Conservation (phyloP, 257 asterid genomes). For the Eucommia ulmoides region DNA sequence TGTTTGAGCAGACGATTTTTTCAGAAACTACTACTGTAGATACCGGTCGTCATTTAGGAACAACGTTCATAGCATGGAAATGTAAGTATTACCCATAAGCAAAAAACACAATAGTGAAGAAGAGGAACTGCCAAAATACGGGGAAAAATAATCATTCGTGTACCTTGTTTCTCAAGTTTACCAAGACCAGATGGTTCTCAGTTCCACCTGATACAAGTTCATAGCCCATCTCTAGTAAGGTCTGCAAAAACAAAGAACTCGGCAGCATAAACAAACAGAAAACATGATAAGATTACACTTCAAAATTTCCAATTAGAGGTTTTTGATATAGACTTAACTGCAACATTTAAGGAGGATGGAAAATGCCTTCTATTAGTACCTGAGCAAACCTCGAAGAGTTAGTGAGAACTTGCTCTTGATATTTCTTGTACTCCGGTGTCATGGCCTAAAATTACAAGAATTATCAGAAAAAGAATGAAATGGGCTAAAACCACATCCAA, state of each 20-base stretch:
- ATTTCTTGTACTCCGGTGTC: constrained; percentile 87
- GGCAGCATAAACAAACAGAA: background rate
- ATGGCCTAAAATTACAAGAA: constrained; percentile 43
- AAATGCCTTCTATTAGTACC: constrained; percentile 27
- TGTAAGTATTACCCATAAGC: background rate
- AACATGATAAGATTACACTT: background rate
- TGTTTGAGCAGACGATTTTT: background rate
- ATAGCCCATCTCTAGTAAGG: constrained; percentile 60
- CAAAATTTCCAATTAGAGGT: background rate
- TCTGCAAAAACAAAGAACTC: constrained; percentile 24
- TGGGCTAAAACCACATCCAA: constrained; percentile 1
- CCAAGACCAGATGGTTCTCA: constrained; percentile 91
- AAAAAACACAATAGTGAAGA: background rate
- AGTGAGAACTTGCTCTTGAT: constrained; percentile 84
- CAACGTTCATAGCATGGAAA: background rate
- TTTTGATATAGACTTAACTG: too few relatives aligned
- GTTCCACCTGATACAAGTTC: constrained; percentile 96
- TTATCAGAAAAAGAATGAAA: too few relatives aligned
- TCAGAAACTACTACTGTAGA: background rate
- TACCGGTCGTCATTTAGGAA: background rate
- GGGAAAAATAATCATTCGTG: background rate
- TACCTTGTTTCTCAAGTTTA: constrained; percentile 75
- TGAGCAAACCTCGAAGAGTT: constrained; percentile 87
- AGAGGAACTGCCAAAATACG: background rate
- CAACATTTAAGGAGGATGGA: background rate